These are phyloP conservation scores for Phellopilus nigrolimitatus DNA, from an alignment of 1,284 basidiomycete genomes.

Conservation along the genomic window DNA sequence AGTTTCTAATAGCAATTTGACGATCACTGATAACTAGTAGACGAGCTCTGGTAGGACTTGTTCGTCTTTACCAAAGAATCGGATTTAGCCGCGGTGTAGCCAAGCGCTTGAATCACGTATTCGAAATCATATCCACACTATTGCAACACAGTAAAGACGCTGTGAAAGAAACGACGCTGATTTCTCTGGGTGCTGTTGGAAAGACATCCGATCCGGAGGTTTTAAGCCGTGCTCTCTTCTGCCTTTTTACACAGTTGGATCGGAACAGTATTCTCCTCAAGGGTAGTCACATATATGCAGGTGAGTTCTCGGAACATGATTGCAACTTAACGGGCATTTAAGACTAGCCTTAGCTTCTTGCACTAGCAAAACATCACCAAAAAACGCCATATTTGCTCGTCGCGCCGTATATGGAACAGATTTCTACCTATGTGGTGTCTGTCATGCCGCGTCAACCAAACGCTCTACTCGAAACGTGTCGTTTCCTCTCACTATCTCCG, in stretches of 20 bases:
- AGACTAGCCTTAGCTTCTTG: slow-evolving; percentile 46
- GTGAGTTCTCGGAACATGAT: slow-evolving; percentile 33
- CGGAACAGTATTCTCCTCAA: slow-evolving; percentile 62
- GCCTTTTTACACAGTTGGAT: slow-evolving; percentile 67
- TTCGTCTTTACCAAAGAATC: slow-evolving; percentile 36
- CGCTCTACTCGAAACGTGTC: slow-evolving; percentile 58
- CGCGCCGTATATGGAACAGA: slow-evolving; percentile 62
- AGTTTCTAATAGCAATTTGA: not conserved
- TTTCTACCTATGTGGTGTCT: slow-evolving; percentile 64
- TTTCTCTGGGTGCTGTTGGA: slow-evolving; percentile 57
- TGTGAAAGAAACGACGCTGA: slow-evolving; percentile 55
- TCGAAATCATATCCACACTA: slow-evolving; percentile 43
- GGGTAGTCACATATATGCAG: slow-evolving; percentile 67
- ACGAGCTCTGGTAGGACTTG: slow-evolving; percentile 44
- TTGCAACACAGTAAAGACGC: slow-evolving; percentile 41
- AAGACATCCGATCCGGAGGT: slow-evolving; percentile 50
- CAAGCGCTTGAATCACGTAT: slow-evolving; percentile 38
- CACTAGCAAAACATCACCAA: slow-evolving; percentile 50
- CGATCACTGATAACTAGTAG: slow-evolving; percentile 24
- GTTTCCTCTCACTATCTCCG: slow-evolving; percentile 50
- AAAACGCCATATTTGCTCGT: slow-evolving; percentile 70
- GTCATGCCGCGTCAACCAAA: slow-evolving; percentile 55
- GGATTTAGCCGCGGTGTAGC: slow-evolving; percentile 27
- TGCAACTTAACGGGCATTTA: not conserved
- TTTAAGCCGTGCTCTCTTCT: slow-evolving; percentile 57